Evolutionary conservation across 2,329 filamentous ascomycete genomes (phyloP), one percentile per base, ranked within the genome.

Genomic region (Aspergillus fijiensis): DNA sequence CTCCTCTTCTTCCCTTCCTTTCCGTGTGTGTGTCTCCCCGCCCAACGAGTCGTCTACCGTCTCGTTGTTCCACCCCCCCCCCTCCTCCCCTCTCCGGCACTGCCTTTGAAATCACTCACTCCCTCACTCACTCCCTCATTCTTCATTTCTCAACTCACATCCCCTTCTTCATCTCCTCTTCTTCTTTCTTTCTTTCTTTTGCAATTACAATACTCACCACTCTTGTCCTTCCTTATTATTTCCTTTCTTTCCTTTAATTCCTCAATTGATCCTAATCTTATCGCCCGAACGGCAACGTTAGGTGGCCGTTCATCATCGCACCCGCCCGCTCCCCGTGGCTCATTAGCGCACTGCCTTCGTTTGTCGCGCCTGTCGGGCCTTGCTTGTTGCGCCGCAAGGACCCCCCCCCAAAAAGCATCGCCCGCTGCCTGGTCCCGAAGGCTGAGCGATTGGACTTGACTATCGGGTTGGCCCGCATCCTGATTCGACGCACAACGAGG

Each of bases 11-110:
- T 69, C 69, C 70, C 71, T 71, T 19, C n/a, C 16, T 19, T 45
- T 19, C 39, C n/a, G 39, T 45, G 39, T 45, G 39, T 42, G 39
- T 45, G 39, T 45, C 39, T 45, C 66, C 71, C 72, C 71, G 68
- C 72, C 68, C 69, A 68, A 67, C 68, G 69, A 73, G 70, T 70
- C 68, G 65, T 51, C 59, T 35, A 63, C 57, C 64, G 63, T 66
- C 65, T 70, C 62, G 61, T 84, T 84, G 70, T 81, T 83, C 57
- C 55, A 81, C 19, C 27, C 27, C 52, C 23, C 23, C 3, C 83
- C 80, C 65, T 83, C 57, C 55, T 81, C 19, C 27, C 27, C 52
- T 55, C 16, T 45, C 39, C 39, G 39, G 39, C 52, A 31, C 53
- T 55, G 53, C 53, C 53, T 55, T 33, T 19, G 39, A 47, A 55